phyloP scores from a whole-genome alignment of 148 eudicot species.

The Rhododendron ovatum region DNA sequence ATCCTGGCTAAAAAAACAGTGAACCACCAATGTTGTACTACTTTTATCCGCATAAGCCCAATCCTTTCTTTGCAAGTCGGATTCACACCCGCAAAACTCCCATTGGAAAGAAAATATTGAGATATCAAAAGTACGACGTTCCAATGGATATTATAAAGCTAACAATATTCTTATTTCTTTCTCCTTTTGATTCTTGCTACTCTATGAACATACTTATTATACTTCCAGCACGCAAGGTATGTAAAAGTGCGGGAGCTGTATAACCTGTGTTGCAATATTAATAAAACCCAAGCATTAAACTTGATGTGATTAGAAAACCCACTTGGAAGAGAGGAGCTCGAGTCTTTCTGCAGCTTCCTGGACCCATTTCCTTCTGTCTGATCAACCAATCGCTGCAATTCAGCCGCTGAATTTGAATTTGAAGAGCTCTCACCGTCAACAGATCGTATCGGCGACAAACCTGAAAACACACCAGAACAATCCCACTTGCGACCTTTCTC shows the following conservation, averaged over 20 bases:
- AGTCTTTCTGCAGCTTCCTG: conserved; percentile 34
- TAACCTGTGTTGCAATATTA: background rate
- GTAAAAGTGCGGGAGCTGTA: background rate
- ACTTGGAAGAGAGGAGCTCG: conserved; percentile 48
- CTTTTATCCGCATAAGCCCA: background rate
- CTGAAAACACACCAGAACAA: conserved; percentile 22
- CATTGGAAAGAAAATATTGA: background rate
- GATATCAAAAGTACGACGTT: background rate
- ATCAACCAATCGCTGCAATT: conserved; percentile 16
- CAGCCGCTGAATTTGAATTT: conserved; percentile 24
- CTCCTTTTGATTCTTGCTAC: background rate
- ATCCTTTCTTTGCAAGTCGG: background rate
- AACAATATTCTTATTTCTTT: background rate
- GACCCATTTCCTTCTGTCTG: conserved; percentile 16
- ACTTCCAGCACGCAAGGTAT: background rate
- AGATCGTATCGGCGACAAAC: conserved; percentile 21
- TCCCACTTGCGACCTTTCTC: conserved; percentile 29
- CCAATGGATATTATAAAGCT: background rate
- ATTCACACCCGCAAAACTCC: background rate
- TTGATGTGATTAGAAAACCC: conserved; percentile 19
- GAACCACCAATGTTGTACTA: background rate
- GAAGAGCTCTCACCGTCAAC: conserved; percentile 46
- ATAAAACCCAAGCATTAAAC: background rate
- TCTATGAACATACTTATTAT: background rate
- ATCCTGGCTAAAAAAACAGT: background rate